Base-by-base conservation (phyloP, 163 green algal genomes). In the Chlorella variabilis region DNA sequence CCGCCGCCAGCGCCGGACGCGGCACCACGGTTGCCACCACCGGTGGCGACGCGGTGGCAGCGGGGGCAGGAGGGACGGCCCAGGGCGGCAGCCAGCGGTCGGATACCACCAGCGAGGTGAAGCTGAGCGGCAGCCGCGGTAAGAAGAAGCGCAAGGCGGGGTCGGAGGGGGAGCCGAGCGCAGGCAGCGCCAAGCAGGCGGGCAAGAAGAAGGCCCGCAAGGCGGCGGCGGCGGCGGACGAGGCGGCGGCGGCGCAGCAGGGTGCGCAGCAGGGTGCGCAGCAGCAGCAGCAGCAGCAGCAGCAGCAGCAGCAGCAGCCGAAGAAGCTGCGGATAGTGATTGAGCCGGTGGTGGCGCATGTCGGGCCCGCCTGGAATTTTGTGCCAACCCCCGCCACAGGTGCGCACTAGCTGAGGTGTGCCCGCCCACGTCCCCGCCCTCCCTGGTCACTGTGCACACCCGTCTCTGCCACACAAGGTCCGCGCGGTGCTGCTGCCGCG, bases 341-440 rank as follows among this genome's bases (percentile, higher is more conserved):
- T 13, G 75, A 85, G 75, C 62, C 83, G 15, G 27, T 4, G 21
- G 17, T n/a, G 4, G 25, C 65, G 9, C 65, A 48, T 0, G 15
- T 48, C 33, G 73, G 29, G 13, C 80, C 67, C n/a, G 38, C 48
- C 31, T 48, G 42, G 21, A 36, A 70, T 18, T 94, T 94, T 62
- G 78, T 77, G 39, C 84, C 88, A 31, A 95, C 92, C 0, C 89
- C 93, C 3, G 18, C 66, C 4, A 80, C 73, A 7, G 73, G 73
- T 80, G 73, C 25, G 71, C 29, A 6, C 54, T 29, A 54, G 45
- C 45, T 54, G 45, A 54, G 15, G 45, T 54, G 45, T 54, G 45
- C 45, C 11, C 15, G 45, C 15, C 11, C 45, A 54, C 45, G 45
- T 54, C 11, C 15, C 45, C n/a, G 45, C 15, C 11, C 45, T 54